phyloP scores from a whole-genome alignment of 768 basidiomycete genomes.

The Termitomyces sp. region DNA sequence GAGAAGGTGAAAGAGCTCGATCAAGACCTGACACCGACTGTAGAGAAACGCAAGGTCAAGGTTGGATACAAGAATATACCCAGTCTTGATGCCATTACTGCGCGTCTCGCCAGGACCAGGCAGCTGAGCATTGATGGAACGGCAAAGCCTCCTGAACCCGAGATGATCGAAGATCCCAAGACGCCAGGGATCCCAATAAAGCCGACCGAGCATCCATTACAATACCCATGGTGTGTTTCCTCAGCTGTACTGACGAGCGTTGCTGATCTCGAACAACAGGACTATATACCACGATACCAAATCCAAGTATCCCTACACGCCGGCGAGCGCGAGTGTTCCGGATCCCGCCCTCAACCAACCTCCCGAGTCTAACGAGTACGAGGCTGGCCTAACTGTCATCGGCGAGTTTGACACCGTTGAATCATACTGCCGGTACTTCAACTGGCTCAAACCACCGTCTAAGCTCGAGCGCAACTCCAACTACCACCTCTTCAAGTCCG shows the following conservation, averaged over 20 bases:
- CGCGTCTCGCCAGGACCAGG: slow-evolving; percentile 66
- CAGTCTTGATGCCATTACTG: slow-evolving; percentile 79
- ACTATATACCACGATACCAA: slow-evolving; percentile 90
- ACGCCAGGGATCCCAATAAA: slow-evolving; percentile 68
- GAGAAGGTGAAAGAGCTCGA: slow-evolving; percentile 65
- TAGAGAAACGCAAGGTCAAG: slow-evolving; percentile 29
- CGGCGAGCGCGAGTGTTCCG: slow-evolving; percentile 27
- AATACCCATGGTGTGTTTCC: slow-evolving; percentile 69
- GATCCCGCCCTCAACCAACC: slow-evolving; percentile 32
- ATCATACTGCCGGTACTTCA: slow-evolving; percentile 87
- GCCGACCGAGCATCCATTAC: slow-evolving; percentile 79
- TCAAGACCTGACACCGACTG: slow-evolving; percentile 43
- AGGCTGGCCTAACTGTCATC: slow-evolving; percentile 80
- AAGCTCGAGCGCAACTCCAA: slow-evolving; percentile 87
- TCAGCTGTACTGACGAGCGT: neutral
- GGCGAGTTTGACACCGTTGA: slow-evolving; percentile 91
- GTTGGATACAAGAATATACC: slow-evolving; percentile 89
- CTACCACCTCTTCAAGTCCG: slow-evolving; percentile 92
- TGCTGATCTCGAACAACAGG: slow-evolving; percentile 37
- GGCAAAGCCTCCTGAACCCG: slow-evolving; percentile 67
- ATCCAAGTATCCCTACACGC: slow-evolving; percentile 57
- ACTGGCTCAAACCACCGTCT: slow-evolving; percentile 91
- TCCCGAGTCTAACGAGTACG: slow-evolving; percentile 71
- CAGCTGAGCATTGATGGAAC: slow-evolving; percentile 61
- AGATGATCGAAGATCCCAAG: slow-evolving; percentile 80